These are phyloP conservation scores for Plasmodium knowlesi DNA, from an alignment of 169 alveolate genomes.

Conservation along the genomic window DNA sequence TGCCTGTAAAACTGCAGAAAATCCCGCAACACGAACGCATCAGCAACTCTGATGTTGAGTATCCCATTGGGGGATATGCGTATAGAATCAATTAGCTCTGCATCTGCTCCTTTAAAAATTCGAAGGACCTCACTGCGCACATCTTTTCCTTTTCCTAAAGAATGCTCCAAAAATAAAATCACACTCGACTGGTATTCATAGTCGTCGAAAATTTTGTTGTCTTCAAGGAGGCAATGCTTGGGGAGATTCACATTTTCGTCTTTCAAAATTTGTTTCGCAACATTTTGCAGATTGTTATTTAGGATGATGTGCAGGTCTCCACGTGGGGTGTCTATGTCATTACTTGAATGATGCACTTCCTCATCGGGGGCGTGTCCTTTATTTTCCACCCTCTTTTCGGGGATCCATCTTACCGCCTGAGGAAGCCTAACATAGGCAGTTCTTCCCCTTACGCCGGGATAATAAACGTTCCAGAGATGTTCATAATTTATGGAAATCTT, in stretches of 20 bases:
- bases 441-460: neutral
- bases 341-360: neutral
- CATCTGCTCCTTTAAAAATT: neutral
- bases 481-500: neutral
- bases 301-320: neutral
- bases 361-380: neutral
- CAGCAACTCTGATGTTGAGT: neutral
- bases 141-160: neutral
- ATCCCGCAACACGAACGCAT: neutral
- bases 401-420: neutral
- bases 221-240: constrained; percentile 35
- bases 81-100: neutral
- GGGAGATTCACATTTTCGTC: constrained; percentile 41
- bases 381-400: neutral
- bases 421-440: neutral
- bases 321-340: neutral
- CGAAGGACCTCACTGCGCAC: neutral
- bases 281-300: constrained; percentile 29
- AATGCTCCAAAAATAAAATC: constrained; percentile 27
- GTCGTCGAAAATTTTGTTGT: constrained; percentile 28
- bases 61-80: neutral
- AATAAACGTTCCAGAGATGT: neutral
- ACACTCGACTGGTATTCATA: constrained; percentile 61
- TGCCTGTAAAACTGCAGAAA: neutral
- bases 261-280: neutral